These are phyloP conservation scores for Parastagonospora nodorum DNA, from an alignment of 2,329 filamentous ascomycete genomes.

Conservation along the genomic window DNA sequence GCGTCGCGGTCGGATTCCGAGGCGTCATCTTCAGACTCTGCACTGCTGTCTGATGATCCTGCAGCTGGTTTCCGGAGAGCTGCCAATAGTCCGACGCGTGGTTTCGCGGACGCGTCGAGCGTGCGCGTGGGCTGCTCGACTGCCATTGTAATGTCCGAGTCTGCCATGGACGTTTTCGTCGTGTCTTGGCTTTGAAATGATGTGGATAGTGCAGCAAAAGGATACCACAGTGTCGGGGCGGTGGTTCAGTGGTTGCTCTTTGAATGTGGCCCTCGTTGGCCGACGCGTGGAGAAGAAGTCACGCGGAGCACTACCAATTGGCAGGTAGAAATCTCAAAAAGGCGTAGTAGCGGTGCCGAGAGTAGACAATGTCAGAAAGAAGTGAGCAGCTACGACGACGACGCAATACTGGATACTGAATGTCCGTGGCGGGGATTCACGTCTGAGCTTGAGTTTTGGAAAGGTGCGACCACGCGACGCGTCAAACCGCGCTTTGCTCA, in stretches of 20 bases:
- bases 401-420: not conserved
- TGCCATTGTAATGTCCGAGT: not conserved
- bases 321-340: too few species aligned
- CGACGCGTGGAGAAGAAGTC: too few species aligned
- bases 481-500: not conserved
- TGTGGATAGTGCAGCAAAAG: too few species aligned
- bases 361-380: not conserved
- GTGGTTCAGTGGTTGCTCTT: too few species aligned
- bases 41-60: conserved; percentile 47
- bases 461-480: conserved; percentile 10
- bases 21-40: conserved; percentile 43
- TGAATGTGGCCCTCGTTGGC: too few species aligned
- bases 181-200: too few species aligned
- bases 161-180: not conserved
- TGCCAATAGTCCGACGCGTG: conserved; percentile 26
- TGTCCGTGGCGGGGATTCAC: conserved; percentile 11
- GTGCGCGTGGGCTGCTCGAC: conserved; percentile 4
- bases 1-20: conserved; percentile 17
- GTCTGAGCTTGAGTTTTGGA: conserved; percentile 12
- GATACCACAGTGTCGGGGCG: too few species aligned
- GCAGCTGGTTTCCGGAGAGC: conserved; percentile 23
- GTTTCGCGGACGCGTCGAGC: conserved; percentile 20
- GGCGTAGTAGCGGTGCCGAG: too few species aligned
- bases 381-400: not conserved
- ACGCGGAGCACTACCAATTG: too few species aligned